Conservation (phyloP, 805 yeast species). For the Schwanniomyces vanrijiae region DNA sequence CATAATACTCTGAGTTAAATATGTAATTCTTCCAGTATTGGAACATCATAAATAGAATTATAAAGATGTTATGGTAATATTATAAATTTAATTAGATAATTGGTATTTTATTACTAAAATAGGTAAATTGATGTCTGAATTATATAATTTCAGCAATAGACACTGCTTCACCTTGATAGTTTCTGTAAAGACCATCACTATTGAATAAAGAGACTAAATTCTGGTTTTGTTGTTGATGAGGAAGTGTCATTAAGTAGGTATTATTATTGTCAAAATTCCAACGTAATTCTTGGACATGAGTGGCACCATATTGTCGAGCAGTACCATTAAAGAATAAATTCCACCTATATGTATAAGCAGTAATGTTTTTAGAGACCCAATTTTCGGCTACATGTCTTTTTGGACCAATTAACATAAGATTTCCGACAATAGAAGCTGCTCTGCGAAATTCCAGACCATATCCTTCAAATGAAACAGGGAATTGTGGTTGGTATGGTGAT, state of each 20-base stretch:
- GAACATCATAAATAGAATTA: too few species aligned
- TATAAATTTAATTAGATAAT: too few species aligned
- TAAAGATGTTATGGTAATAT: too few species aligned
- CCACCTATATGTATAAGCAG: constrained; percentile 3
- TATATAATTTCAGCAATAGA: neutral
- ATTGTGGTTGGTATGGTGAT: neutral
- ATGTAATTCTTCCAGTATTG: too few species aligned
- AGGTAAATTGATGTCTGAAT: too few species aligned
- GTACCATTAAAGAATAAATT: neutral
- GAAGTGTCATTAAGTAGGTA: neutral
- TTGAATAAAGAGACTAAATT: neutral
- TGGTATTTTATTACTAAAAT: too few species aligned
- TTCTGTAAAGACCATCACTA: neutral
- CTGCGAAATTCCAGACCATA: constrained; percentile 1
- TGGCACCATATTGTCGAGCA: neutral
- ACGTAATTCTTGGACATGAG: constrained; percentile 2
- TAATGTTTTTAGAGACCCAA: neutral
- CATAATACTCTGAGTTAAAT: too few species aligned
- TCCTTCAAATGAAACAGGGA: neutral
- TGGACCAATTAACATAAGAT: constrained; percentile 1
- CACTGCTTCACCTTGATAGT: neutral
- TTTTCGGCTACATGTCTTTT: neutral
- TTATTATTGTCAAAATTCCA: neutral
- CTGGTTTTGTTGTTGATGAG: constrained; percentile 3
- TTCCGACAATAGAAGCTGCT: neutral